Percentiles rank a stretch among this genome's conserved stretches.
Conservation (phyloP, 441 rosid species). For the Arabidopsis hybrid region DNA sequence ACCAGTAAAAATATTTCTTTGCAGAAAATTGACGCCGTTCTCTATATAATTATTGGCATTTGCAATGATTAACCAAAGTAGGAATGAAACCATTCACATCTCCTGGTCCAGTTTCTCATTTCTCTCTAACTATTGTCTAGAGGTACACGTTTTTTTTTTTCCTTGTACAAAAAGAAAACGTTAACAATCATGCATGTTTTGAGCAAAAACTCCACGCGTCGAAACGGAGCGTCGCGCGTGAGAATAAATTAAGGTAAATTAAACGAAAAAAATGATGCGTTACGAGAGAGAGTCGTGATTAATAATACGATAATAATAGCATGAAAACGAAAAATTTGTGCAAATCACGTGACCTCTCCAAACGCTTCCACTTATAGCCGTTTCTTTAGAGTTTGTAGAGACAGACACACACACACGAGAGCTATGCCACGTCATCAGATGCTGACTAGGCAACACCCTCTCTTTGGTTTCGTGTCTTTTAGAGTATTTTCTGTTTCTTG, state of each 20-base stretch:
- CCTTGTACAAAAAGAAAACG: constrained; percentile 26
- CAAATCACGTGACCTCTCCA: constrained; percentile 43
- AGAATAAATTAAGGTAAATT: background rate
- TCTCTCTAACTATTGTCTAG: background rate
- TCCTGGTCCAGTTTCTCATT: constrained; percentile 15
- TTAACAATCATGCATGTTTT: constrained; percentile 34
- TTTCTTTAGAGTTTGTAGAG: constrained; percentile 38
- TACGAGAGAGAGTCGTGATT: constrained; percentile 34
- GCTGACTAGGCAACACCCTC: constrained; percentile 36
- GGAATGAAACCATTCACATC: constrained; percentile 7
- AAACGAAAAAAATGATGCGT: constrained; percentile 29
- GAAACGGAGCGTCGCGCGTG: constrained; percentile 39
- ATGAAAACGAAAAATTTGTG: constrained; percentile 17
- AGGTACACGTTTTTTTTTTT: constrained; percentile 31
- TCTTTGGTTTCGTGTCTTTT: constrained; percentile 36
- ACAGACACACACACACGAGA: constrained; percentile 28
- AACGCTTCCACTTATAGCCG: constrained; percentile 35
- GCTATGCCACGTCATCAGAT: constrained; percentile 33
- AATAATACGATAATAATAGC: background rate
- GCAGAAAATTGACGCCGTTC: constrained; percentile 37
- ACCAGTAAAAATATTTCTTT: background rate
- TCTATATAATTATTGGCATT: background rate
- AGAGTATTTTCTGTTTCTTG: constrained; percentile 11
- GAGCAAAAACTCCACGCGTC: constrained; percentile 26
- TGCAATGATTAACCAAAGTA: constrained; percentile 23